Evolutionary conservation across 352 stramenopile genomes (phyloP).

Genomic region (Pythium plurisporium): DNA sequence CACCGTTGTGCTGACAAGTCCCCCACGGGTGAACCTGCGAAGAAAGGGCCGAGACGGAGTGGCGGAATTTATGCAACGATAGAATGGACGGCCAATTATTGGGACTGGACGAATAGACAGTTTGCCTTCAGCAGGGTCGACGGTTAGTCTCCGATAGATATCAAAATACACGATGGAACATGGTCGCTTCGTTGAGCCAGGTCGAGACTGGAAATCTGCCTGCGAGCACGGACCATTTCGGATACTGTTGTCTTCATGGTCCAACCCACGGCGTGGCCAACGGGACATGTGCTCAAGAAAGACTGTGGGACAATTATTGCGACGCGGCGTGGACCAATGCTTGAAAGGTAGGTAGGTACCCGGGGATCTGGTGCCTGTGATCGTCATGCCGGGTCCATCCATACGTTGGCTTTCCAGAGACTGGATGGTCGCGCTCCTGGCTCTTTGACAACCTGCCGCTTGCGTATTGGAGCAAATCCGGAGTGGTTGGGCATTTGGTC

Average conservation of each 20-base stretch:
- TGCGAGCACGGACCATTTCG: too few species aligned
- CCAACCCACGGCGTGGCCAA: background rate
- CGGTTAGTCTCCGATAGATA: too few species aligned
- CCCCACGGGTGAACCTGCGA: too few species aligned
- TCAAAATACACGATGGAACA: too few species aligned
- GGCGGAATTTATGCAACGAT: background rate
- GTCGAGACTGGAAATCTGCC: too few species aligned
- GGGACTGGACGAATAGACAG: too few species aligned
- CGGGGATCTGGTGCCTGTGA: background rate
- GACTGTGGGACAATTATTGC: background rate
- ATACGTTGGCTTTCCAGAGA: background rate
- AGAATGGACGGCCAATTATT: too few species aligned
- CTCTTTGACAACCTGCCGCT: background rate
- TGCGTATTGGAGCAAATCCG: background rate
- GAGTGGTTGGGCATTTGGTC: background rate
- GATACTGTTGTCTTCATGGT: too few species aligned
- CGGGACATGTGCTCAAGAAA: background rate
- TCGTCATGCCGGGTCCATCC: too few species aligned
- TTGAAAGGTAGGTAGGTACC: background rate
- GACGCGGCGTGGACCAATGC: background rate
- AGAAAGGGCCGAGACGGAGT: background rate
- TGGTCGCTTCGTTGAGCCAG: too few species aligned
- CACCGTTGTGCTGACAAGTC: constrained; percentile 5
- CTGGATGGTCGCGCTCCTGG: background rate
- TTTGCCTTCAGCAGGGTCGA: too few species aligned